Base-by-base conservation (phyloP, 2,329 filamentous ascomycete genomes). In the Phaeoacremonium minimum region DNA sequence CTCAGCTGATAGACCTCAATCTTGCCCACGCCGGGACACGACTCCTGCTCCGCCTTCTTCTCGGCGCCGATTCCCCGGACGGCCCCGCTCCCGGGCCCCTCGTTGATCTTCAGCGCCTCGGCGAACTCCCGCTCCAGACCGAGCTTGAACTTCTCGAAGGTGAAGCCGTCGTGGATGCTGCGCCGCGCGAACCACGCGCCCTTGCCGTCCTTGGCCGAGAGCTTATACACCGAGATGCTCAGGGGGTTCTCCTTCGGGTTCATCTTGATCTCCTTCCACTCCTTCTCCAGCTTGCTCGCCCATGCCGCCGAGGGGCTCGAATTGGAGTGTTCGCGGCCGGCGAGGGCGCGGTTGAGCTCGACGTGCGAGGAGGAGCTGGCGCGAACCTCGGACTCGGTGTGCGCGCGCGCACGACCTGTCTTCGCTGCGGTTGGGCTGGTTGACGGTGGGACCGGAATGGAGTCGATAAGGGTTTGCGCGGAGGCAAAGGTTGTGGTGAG, bases 161-260 rank as follows among this genome's bases (percentile, higher is more conserved):
- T 71, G 15, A 94, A 57, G 1, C 83, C 86, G 48, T 85, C 80
- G 52, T 96, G 89, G 15, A 95, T 71, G 55, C 88, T 95, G 33
- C 85, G 71, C 37, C 91, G 70, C 16, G 87, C 87, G 60, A 96
- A 97, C 91, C 91, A 97, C 7, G 85, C 73, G 3, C 90, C 91
- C 46, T 83, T 83, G 26, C 87, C 81, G 58, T 97, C 91, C 49
- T 86, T 83, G 3, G 83, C 78, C 0, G 73, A 66, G 41, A 93
- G 72, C 58, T 94, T 95, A 65, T 85, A 95, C 16, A 96, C 80
- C 37, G 71, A 73, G 43, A 96, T 81, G 1, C 74, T 80, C 7
- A 87, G 67, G 1, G 87, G 85, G 51, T 94, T 93, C 15, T 90
- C 83, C 47, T 73, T 80, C 4, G 75, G 61, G 29, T 73, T 78